Evolutionary conservation across 2,329 filamentous ascomycete species (phyloP).

Genomic region (Setomelanomma holmii): DNA sequence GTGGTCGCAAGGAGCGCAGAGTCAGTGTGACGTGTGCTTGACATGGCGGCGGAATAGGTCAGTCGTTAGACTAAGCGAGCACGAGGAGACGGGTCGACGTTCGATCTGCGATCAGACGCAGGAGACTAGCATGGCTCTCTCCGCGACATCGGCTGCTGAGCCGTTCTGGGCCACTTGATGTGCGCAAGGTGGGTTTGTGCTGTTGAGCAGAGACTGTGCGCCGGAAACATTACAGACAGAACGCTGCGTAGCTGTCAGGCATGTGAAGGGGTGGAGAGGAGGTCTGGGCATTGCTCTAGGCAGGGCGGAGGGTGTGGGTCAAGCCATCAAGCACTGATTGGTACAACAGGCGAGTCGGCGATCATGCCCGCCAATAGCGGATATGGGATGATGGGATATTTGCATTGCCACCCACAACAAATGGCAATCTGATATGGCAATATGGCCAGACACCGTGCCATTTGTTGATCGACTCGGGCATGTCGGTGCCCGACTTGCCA

Average conservation of each 20-base stretch:
- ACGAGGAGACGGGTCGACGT: constrained; percentile 1
- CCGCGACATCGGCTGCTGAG: neutral
- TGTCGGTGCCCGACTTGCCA: neutral
- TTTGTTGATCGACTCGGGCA: neutral
- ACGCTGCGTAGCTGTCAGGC: too few relatives aligned
- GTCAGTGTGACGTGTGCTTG: neutral
- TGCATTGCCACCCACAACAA: neutral
- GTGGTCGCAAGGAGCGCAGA: neutral
- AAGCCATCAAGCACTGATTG: neutral
- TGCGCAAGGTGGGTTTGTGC: too few relatives aligned
- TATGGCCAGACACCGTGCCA: too few relatives aligned
- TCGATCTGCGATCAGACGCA: constrained; percentile 25
- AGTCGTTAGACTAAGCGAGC: neutral
- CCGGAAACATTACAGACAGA: too few relatives aligned
- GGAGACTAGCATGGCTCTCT: neutral
- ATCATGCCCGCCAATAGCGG: neutral
- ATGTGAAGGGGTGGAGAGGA: constrained; percentile 26
- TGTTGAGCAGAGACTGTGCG: too few relatives aligned
- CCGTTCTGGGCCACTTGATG: neutral
- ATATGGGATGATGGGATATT: neutral
- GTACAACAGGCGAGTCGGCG: neutral
- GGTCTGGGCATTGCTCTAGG: constrained; percentile 15
- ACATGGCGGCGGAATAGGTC: neutral
- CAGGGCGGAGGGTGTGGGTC: neutral
- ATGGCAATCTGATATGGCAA: neutral